These are phyloP conservation scores for Sugiyamaella xylanicola DNA, from an alignment of 1,139 yeast species.

Conservation along the genomic window DNA sequence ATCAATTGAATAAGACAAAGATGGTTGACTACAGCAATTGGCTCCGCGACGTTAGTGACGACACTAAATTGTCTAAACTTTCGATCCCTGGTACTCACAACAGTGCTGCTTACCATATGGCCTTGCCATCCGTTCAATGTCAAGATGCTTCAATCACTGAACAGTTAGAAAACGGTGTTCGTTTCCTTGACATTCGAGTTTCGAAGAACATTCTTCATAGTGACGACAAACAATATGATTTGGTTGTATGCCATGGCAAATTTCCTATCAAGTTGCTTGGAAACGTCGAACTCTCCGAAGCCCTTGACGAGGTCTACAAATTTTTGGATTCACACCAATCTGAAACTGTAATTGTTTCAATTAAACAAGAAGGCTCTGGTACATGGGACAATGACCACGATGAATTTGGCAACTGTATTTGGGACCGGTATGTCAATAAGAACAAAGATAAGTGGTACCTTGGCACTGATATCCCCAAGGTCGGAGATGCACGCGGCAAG, in stretches of 20 bases:
- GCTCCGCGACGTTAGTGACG: slow-evolving; percentile 59
- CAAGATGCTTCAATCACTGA: slow-evolving; percentile 63
- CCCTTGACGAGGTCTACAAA: slow-evolving; percentile 58
- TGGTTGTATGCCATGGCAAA: slow-evolving; percentile 73
- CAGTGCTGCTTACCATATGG: slow-evolving; percentile 72
- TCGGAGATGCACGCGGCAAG: slow-evolving; percentile 70
- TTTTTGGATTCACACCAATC: slow-evolving; percentile 56
- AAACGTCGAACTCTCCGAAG: slow-evolving; percentile 54
- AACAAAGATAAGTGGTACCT: slow-evolving; percentile 64
- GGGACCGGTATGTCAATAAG: slow-evolving; percentile 59
- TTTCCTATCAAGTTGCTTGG: slow-evolving; percentile 70
- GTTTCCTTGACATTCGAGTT: slow-evolving; percentile 70
- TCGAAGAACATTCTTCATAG: slow-evolving; percentile 38
- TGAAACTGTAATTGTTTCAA: slow-evolving; percentile 67
- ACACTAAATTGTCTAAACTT: slow-evolving; percentile 54
- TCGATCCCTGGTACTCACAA: slow-evolving; percentile 83
- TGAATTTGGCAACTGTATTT: slow-evolving; percentile 66
- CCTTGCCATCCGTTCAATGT: slow-evolving; percentile 78
- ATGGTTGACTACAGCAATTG: slow-evolving; percentile 43
- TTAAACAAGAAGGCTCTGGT: slow-evolving; percentile 74
- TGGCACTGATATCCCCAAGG: slow-evolving; percentile 55
- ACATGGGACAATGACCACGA: slow-evolving; percentile 42
- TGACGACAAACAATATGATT: slow-evolving; percentile 46
- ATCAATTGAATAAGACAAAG: too few species aligned
- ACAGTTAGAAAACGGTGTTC: slow-evolving; percentile 71